Evolutionary conservation across 2,329 filamentous ascomycete species (phyloP).

Genomic region (Trichoderma lentiforme): DNA sequence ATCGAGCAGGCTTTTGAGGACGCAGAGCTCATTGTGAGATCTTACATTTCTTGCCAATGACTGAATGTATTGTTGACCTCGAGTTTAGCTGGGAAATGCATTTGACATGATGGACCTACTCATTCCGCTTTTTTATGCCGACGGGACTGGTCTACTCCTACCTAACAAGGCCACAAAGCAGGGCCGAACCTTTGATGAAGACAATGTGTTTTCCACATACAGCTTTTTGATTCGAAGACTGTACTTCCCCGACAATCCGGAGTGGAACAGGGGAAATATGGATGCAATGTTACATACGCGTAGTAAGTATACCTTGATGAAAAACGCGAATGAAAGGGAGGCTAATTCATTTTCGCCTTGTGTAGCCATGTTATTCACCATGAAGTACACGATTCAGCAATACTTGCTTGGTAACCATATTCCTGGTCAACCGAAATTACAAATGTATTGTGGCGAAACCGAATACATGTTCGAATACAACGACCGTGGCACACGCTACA

Average conservation of each 20-base stretch:
- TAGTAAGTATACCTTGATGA: background rate
- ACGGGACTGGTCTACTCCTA: background rate
- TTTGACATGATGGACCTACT: background rate
- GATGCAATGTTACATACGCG: background rate
- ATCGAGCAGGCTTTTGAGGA: background rate
- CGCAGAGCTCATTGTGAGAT: background rate
- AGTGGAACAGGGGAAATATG: no score
- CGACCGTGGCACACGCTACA: background rate
- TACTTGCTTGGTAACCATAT: background rate
- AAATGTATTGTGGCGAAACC: background rate
- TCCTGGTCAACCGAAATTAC: background rate
- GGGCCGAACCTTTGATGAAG: background rate
- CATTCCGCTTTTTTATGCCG: background rate
- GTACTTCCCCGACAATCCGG: background rate
- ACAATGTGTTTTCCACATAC: background rate
- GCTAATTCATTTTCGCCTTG: background rate
- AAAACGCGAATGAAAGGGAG: fast-evolving
- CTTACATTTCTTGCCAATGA: background rate
- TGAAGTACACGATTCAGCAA: background rate
- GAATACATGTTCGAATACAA: background rate
- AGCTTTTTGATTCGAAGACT: background rate
- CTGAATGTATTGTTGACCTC: background rate
- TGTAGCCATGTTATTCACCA: background rate
- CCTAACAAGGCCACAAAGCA: background rate
- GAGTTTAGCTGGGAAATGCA: background rate